These are phyloP conservation scores for Mucor indicus DNA, from an alignment of 371 early-diverging fungal species.

Conservation along the genomic window DNA sequence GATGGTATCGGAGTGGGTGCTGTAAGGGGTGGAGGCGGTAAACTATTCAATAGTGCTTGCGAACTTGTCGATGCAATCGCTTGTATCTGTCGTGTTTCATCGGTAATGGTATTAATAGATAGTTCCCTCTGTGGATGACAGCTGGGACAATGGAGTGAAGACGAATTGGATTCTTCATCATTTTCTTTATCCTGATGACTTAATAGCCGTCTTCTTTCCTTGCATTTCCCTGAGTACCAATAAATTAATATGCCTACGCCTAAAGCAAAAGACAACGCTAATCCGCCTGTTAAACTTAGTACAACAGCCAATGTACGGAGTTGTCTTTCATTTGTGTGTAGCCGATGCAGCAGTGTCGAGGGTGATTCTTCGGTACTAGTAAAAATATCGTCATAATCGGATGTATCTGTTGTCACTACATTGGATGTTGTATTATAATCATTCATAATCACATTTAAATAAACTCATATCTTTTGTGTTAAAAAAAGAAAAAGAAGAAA, in stretches of 20 bases:
- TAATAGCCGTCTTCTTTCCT: slow-evolving; percentile 5
- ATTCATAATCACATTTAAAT: too few species aligned
- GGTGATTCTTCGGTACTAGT: slow-evolving; percentile 9
- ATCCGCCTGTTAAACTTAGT: slow-evolving; percentile 19
- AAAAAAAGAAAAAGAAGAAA: too few species aligned
- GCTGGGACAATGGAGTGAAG: neutral
- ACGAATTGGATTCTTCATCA: neutral
- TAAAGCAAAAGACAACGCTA: slow-evolving; percentile 19
- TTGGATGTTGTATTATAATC: too few species aligned
- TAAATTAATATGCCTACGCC: slow-evolving; percentile 24
- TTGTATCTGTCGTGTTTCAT: neutral
- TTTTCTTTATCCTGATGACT: slow-evolving; percentile 1
- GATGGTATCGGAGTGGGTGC: slow-evolving; percentile 12
- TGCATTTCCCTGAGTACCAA: slow-evolving; percentile 15
- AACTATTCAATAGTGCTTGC: neutral
- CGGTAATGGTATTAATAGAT: too few species aligned
- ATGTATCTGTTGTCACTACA: too few species aligned
- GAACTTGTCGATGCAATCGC: neutral
- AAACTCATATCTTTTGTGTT: too few species aligned
- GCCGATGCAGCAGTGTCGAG: slow-evolving; percentile 12
- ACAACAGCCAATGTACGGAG: slow-evolving; percentile 21
- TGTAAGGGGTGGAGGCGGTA: neutral
- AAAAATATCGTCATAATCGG: too few species aligned
- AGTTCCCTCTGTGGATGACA: too few species aligned
- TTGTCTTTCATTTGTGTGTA: slow-evolving; percentile 21